A percentile compares a stretch with the other conserved stretches of the same genome.
phyloP scores from a whole-genome alignment of 768 basidiomycete species.

The Roridomyces roridus region DNA sequence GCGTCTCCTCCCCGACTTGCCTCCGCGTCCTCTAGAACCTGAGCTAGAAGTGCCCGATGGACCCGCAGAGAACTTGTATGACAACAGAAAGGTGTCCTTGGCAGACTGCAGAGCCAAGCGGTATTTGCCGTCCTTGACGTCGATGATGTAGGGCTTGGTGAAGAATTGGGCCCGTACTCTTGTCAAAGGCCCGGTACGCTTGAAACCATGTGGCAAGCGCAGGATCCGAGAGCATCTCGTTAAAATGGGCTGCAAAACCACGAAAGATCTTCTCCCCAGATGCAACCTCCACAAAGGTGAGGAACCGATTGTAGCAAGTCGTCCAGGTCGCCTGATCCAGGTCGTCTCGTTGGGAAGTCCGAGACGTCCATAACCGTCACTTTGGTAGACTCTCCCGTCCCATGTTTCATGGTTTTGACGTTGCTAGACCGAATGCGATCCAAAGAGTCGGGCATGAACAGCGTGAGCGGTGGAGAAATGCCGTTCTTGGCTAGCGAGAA shows the following conservation, averaged over 20 bases:
- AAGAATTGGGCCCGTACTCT: too few species aligned
- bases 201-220: neutral
- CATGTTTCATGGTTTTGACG: slow-evolving; percentile 5
- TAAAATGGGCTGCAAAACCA: slow-evolving; percentile 5
- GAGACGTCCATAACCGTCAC: slow-evolving; percentile 6
- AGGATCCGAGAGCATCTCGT: slow-evolving; percentile 1
- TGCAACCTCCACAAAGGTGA: neutral
- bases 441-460: slow-evolving; percentile 3
- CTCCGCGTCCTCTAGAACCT: neutral
- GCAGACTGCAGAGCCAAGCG: slow-evolving; percentile 7
- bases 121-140: neutral
- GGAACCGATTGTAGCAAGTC: slow-evolving; percentile 9
- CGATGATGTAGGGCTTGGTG: slow-evolving; percentile 6
- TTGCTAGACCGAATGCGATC: slow-evolving; percentile 9
- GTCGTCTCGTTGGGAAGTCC: slow-evolving; percentile 3
- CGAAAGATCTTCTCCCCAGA: neutral
- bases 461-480: neutral
- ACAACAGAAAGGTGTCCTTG: neutral
- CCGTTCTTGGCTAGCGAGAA: slow-evolving; percentile 15
- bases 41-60: neutral
- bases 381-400: slow-evolving; percentile 1
- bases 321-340: slow-evolving; percentile 1
- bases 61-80: neutral
- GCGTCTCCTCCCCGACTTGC: neutral
- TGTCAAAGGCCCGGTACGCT: slow-evolving; percentile 2